Evolutionary conservation across 2,329 filamentous ascomycete genomes (phyloP).

Genomic region (Thielaviopsis ethacetica): DNA sequence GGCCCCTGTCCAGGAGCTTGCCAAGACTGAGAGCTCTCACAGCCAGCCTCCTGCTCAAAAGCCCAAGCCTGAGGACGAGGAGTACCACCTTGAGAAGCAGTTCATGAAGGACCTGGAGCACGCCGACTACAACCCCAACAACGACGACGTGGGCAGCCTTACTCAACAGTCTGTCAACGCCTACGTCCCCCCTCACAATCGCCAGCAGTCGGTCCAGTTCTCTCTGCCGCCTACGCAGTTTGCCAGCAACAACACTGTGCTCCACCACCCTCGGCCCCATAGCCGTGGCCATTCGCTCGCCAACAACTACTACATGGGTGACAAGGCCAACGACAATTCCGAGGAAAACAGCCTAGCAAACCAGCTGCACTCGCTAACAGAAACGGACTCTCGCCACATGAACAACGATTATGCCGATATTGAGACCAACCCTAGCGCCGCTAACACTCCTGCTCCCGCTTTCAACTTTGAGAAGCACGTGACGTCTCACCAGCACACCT

Average conservation of each 20-base stretch:
- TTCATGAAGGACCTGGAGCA: conserved; percentile 65
- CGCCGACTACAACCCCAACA: conserved; percentile 56
- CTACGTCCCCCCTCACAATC: conserved; percentile 21
- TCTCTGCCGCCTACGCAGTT: conserved; percentile 29
- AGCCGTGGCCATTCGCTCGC: conserved; percentile 56
- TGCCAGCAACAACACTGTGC: conserved; percentile 32
- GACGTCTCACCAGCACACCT: conserved; percentile 34
- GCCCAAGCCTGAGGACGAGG: conserved; percentile 68
- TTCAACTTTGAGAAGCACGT: conserved; percentile 30
- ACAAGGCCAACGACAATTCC: conserved; percentile 26
- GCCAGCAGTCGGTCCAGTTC: conserved; percentile 32
- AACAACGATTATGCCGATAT: conserved; percentile 44
- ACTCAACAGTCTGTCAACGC: conserved; percentile 10
- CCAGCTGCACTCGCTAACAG: conserved; percentile 25
- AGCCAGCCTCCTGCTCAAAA: conserved; percentile 56
- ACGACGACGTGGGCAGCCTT: conserved; percentile 22
- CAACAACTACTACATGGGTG: conserved; percentile 44
- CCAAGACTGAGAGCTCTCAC: conserved; percentile 33
- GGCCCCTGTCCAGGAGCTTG: conserved; percentile 32
- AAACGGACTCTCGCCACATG: conserved; percentile 23
- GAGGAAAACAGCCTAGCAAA: conserved; percentile 23
- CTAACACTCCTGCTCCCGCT: conserved; percentile 47
- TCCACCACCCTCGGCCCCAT: conserved; percentile 61
- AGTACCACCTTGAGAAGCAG: conserved; percentile 70
- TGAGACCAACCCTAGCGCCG: conserved; percentile 53